Evolutionary conservation across 768 basidiomycete species (phyloP).

Genomic region (Russula vinacea): DNA sequence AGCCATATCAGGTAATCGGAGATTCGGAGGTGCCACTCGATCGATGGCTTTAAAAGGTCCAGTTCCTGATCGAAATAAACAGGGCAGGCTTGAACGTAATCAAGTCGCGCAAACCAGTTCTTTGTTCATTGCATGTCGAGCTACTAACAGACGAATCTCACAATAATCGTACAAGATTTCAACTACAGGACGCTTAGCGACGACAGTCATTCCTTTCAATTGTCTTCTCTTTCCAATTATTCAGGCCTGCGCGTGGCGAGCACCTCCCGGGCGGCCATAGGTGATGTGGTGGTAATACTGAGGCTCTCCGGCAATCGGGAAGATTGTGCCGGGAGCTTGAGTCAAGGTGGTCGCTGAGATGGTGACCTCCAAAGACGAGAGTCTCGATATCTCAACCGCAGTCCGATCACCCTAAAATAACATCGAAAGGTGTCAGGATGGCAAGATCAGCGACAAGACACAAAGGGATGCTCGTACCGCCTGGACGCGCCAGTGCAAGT

Average conservation of each 20-base stretch:
- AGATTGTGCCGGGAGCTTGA: background rate
- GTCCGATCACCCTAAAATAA: constrained; percentile 7
- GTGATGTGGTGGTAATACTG: constrained; percentile 23
- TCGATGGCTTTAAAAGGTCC: background rate
- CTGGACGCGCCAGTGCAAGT: constrained; percentile 42
- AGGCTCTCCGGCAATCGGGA: constrained; percentile 19
- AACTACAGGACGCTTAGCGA: background rate
- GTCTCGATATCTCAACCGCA: background rate
- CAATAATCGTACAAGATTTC: background rate
- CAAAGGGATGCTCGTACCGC: background rate
- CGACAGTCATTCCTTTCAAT: background rate
- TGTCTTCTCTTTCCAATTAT: background rate
- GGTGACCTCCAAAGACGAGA: constrained; percentile 26
- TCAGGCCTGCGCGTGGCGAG: constrained; percentile 14
- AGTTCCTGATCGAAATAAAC: background rate
- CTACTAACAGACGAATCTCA: background rate
- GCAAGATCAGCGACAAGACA: background rate
- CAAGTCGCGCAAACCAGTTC: background rate
- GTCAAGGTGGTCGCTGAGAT: constrained; percentile 19
- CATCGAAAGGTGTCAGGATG: background rate
- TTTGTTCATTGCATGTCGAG: background rate
- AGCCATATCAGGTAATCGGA: background rate
- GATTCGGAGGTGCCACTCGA: background rate
- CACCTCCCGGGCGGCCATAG: constrained; percentile 13
- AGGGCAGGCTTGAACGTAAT: no score